A percentile compares a stretch with the other conserved stretches of the same genome.
Evolutionary conservation across 2,329 filamentous ascomycete genomes (phyloP).

Genomic region (Ciborinia camelliae): DNA sequence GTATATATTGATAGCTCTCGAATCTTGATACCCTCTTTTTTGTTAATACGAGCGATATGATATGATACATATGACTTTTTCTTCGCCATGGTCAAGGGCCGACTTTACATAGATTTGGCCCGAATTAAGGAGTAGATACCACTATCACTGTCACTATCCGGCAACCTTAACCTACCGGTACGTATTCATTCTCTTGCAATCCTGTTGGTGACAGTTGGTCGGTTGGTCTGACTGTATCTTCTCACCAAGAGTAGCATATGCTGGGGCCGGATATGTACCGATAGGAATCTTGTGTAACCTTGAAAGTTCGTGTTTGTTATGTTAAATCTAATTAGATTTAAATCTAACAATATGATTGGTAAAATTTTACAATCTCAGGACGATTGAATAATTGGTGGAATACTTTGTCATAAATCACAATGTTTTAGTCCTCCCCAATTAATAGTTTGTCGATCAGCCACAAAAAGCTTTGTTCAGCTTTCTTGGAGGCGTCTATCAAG

Average conservation of each 20-base stretch:
- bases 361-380: not conserved
- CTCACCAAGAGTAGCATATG: not conserved
- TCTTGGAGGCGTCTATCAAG: constrained; percentile 9
- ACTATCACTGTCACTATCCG: too few relatives aligned
- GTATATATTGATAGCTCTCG: not conserved
- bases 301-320: not conserved
- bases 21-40: not conserved
- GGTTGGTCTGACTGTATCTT: not conserved
- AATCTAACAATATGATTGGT: not conserved
- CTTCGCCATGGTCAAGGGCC: not conserved
- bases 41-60: not conserved
- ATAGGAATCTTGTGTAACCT: not conserved
- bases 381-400: not conserved
- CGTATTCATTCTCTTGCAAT: not conserved
- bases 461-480: not conserved
- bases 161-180: not conserved
- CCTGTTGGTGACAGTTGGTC: too few relatives aligned
- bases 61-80: too few relatives aligned
- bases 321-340: not conserved
- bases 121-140: constrained; percentile 1
- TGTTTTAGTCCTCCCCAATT: not conserved
- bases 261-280: not conserved
- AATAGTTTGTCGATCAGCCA: constrained; percentile 5
- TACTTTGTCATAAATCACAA: not conserved
- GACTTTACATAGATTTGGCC: not conserved